Conservation (phyloP, 1,284 basidiomycete species). For the Microbotryum intermedium region DNA sequence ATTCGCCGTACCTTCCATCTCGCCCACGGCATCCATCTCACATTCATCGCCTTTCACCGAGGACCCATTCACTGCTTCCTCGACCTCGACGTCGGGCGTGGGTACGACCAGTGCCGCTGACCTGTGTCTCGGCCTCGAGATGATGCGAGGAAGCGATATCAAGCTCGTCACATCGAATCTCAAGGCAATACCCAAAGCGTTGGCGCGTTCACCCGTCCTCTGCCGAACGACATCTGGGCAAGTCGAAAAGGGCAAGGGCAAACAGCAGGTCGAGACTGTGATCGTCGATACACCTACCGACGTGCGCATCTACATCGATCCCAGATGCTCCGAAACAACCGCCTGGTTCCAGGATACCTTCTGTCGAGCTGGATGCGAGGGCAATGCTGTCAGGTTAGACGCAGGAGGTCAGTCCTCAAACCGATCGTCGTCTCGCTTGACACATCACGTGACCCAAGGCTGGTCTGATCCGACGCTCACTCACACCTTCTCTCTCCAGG, state of each 20-base stretch:
- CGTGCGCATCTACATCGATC: constrained; percentile 24
- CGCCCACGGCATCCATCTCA: background rate
- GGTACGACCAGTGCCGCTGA: constrained; percentile 13
- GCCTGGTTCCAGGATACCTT: constrained; percentile 26
- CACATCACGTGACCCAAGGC: background rate
- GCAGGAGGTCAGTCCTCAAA: constrained; percentile 8
- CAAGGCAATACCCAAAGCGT: no score
- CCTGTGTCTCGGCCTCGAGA: constrained; percentile 29
- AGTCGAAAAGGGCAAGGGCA: background rate
- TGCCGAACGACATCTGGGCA: background rate
- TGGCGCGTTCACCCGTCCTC: no score
- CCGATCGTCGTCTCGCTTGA: background rate
- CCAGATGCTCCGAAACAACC: constrained; percentile 21
- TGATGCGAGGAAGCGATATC: constrained; percentile 18
- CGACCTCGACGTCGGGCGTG: background rate
- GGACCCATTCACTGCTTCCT: constrained; percentile 24
- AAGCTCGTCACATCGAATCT: background rate
- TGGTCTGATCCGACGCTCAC: background rate
- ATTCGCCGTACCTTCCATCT: constrained; percentile 20
- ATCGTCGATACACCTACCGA: constrained; percentile 28
- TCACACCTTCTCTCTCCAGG: constrained; percentile 1
- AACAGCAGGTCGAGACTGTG: background rate
- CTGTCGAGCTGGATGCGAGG: constrained; percentile 13
- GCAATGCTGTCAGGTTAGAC: constrained; percentile 12
- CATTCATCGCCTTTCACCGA: constrained; percentile 21